Conservation (phyloP, 2,329 filamentous ascomycete genomes). For the Hymenotorrendiella dingleyae region DNA sequence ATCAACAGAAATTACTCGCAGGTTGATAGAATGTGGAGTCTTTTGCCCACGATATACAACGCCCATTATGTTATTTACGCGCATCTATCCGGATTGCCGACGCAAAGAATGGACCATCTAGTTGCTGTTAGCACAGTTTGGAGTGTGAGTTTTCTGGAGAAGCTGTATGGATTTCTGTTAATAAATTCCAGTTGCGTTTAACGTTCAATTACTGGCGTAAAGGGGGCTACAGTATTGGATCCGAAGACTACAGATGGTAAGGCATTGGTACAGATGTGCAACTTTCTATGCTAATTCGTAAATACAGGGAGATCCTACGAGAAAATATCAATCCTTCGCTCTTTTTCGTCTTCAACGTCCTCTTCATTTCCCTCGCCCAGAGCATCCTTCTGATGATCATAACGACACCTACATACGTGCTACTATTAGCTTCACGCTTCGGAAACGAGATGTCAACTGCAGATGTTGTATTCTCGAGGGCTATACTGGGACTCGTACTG, state of each 20-base stretch:
- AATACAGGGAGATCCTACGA: conserved; percentile 61
- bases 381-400: conserved; percentile 75
- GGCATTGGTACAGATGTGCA: conserved; percentile 9
- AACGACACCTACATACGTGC: conserved; percentile 75
- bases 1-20: conserved; percentile 95
- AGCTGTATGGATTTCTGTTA: neutral
- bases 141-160: conserved; percentile 54
- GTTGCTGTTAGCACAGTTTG: conserved; percentile 67
- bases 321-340: conserved; percentile 50
- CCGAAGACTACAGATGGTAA: conserved; percentile 89
- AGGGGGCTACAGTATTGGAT: conserved; percentile 82
- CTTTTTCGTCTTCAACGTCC: conserved; percentile 80
- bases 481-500: conserved; percentile 51
- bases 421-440: conserved; percentile 66
- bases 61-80: conserved; percentile 82
- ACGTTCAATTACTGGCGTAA: conserved; percentile 97
- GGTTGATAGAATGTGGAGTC: conserved; percentile 86
- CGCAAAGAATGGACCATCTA: conserved; percentile 65
- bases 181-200: conserved; percentile 63
- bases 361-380: conserved; percentile 85
- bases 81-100: conserved; percentile 64
- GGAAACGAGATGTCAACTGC: conserved; percentile 45
- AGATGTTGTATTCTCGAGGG: conserved; percentile 52
- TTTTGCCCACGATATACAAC: conserved; percentile 82
- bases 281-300: conserved; percentile 2